phyloP scores from a whole-genome alignment of 2,329 filamentous ascomycete species.

The Sarocladium brachiariae region DNA sequence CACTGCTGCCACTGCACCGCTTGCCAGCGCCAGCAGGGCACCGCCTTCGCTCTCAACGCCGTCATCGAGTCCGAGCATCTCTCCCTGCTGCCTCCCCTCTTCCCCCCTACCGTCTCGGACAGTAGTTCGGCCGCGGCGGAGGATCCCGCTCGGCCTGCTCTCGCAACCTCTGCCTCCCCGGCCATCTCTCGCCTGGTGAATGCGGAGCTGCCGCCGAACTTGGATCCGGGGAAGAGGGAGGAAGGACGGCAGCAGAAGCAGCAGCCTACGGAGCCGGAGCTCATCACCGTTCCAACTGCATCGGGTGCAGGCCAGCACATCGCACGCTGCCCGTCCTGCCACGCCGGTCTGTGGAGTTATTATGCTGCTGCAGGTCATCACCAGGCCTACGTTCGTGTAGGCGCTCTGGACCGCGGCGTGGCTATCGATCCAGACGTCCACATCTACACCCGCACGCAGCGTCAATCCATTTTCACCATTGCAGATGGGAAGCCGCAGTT shows the following conservation, averaged over 20 bases:
- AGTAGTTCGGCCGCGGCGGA: neutral
- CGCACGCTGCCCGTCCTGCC: constrained; percentile 35
- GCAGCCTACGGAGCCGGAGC: constrained; percentile 11
- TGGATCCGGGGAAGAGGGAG: neutral
- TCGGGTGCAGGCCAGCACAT: constrained; percentile 35
- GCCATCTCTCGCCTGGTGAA: constrained; percentile 10
- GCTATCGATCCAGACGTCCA: constrained; percentile 37
- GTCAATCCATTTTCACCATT: constrained; percentile 29
- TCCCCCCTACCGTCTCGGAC: constrained; percentile 15
- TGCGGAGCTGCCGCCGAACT: neutral
- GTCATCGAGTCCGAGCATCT: constrained; percentile 35
- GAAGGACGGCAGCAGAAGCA: neutral
- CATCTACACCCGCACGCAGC: constrained; percentile 33
- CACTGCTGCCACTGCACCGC: constrained; percentile 34
- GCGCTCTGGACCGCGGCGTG: constrained; percentile 35
- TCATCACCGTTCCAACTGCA: constrained; percentile 28
- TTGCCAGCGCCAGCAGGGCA: constrained; percentile 33
- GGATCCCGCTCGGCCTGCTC: too few species aligned
- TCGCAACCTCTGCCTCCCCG: constrained; percentile 22
- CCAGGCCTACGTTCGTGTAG: constrained; percentile 32
- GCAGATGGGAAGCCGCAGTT: constrained; percentile 29
- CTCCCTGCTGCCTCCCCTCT: constrained; percentile 44
- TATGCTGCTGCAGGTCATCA: constrained; percentile 27
- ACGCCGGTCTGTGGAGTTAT: constrained; percentile 32
- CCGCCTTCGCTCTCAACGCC: constrained; percentile 27